Conservation (phyloP, 352 stramenopile genomes). For the Pythium myriotylum region DNA sequence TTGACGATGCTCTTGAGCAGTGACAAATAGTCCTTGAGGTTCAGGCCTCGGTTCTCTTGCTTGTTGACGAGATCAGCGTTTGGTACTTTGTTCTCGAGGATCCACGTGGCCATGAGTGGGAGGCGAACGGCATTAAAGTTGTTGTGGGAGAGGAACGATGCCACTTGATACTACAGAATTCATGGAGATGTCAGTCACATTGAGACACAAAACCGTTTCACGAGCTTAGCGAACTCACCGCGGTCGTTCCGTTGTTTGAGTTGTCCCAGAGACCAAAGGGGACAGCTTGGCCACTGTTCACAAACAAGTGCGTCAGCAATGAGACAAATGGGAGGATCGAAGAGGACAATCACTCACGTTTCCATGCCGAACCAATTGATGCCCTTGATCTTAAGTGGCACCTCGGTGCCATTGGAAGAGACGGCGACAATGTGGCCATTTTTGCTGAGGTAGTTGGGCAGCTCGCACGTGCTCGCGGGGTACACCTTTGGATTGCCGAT, state of each 20-base stretch:
- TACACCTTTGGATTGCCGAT: conserved; percentile 80
- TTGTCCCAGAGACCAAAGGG: conserved; percentile 71
- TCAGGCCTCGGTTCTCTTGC: conserved; percentile 61
- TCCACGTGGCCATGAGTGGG: conserved; percentile 61
- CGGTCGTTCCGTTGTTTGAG: conserved; percentile 54
- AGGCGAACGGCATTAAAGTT: conserved; percentile 80
- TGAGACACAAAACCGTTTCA: not conserved
- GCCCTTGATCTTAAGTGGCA: conserved; percentile 80
- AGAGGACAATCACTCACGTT: too few species aligned
- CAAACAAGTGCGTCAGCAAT: conserved; percentile 7
- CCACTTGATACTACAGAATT: conserved; percentile 53
- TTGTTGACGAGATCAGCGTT: conserved; percentile 34
- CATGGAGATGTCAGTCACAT: not conserved
- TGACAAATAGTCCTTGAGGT: conserved; percentile 39
- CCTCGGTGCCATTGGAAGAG: conserved; percentile 50
- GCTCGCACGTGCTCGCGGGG: conserved; percentile 50
- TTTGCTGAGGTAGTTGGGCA: conserved; percentile 83
- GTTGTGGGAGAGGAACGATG: conserved; percentile 67
- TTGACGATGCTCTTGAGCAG: conserved; percentile 50
- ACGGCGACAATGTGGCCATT: conserved; percentile 72
- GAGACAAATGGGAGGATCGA: too few species aligned
- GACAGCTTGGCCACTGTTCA: conserved; percentile 40
- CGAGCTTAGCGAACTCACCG: conserved; percentile 22
- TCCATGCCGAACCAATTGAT: conserved; percentile 89
- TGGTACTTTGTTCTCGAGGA: conserved; percentile 63